These are phyloP conservation scores for Beauveria medogensis DNA, from an alignment of 2,329 filamentous ascomycete genomes.

Conservation along the genomic window DNA sequence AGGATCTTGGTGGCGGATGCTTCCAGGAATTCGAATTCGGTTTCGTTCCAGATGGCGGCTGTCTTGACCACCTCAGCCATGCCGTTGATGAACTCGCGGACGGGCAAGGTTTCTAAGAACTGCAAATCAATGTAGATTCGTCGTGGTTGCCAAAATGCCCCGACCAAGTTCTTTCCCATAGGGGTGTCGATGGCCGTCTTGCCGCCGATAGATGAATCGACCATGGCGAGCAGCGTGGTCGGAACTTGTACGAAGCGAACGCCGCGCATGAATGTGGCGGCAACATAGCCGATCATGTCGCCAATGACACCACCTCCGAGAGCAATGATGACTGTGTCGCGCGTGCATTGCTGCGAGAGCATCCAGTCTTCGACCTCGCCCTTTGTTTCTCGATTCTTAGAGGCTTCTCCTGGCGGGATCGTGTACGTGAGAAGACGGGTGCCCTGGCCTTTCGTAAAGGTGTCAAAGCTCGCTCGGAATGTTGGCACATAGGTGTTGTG, in stretches of 20 bases:
- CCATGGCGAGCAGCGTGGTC: conserved; percentile 91
- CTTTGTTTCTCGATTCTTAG: conserved; percentile 89
- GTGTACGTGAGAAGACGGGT: conserved; percentile 75
- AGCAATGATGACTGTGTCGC: conserved; percentile 91
- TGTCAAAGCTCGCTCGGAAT: conserved; percentile 47
- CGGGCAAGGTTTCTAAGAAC: conserved; percentile 84
- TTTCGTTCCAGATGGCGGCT: conserved; percentile 88
- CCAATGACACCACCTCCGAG: conserved; percentile 95
- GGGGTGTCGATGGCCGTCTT: conserved; percentile 98
- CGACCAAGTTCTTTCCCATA: conserved; percentile 90
- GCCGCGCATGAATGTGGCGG: conserved; percentile 96
- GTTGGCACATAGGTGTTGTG: conserved; percentile 68
- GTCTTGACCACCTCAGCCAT: conserved; percentile 99
- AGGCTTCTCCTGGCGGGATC: conserved; percentile 85
- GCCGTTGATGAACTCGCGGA: conserved; percentile 92
- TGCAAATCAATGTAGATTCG: conserved; percentile 90
- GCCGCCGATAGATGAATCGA: conserved; percentile 95
- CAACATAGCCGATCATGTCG: conserved; percentile 95
- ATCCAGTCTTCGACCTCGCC: conserved; percentile 97
- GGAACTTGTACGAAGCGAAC: conserved; percentile 95
- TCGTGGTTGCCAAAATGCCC: conserved; percentile 92
- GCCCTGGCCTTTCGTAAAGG: conserved; percentile 18
- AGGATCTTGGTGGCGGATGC: conserved; percentile 72
- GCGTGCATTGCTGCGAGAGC: conserved; percentile 81
- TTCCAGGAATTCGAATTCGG: conserved; percentile 78